Evolutionary conservation across 139 green algal species (phyloP), one percentile per base, ranked within the genome.

Genomic region (Haematococcus sp.): DNA sequence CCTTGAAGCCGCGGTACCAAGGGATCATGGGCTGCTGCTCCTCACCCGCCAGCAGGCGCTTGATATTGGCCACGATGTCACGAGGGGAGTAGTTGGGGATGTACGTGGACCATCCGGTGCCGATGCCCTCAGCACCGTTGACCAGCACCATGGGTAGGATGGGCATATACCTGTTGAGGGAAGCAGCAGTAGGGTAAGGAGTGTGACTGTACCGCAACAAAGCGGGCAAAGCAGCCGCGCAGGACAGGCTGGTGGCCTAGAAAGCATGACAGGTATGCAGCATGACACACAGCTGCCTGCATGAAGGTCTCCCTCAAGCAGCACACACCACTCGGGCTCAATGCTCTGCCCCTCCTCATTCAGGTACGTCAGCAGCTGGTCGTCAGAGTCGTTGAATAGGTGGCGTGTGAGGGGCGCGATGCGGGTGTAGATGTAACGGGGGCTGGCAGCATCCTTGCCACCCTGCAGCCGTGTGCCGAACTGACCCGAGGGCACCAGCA

Each of bases 391-490:
- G 66, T 96, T 86, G 89, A 98, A 98, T 22, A 99, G 55, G 63
- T 89, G 81, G 33, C 96, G 88, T 0, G 93, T 87, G 7, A 98
- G 70, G 17, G 78, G 69, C 3, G 83, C 79, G 66, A 99, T 88
- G n/a, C 90, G 82, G 20, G 96, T 99, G 88, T 94, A 97, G 81
- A 98, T 98, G 90, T 99, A 99, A 82, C 95, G 91, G 25, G 95
- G 73, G 65, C 76, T 91, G 32, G 95, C 94, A 52, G 91, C 88
- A 76, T 99, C 96, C 82, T 98, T 98, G 81, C 96, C 96, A 63
- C 96, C 96, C 84, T 94, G 83, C 69, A 97, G 81, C 27, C 94
- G 83, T 34, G 93, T 97, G 63, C 94, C 94, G 69, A 98, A 98
- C 76, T 96, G 92, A 32, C 92, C 91, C 75, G 82, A 82, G 30